These are phyloP conservation scores for Rhododendron simsii DNA, from an alignment of 148 eudicot species.

Conservation along the genomic window DNA sequence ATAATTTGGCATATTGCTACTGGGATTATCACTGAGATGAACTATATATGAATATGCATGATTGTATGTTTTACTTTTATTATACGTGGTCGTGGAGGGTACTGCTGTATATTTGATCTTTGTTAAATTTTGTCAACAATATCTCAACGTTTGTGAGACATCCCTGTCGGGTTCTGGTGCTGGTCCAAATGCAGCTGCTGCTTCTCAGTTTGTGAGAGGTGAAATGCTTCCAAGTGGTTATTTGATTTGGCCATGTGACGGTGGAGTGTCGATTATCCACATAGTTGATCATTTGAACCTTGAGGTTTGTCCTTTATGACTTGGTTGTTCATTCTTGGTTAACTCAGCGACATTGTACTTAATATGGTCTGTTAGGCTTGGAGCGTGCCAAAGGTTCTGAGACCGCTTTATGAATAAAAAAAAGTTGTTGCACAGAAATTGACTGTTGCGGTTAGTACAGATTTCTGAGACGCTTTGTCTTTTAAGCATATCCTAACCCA, in stretches of 20 bases:
- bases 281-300: constrained; percentile 91
- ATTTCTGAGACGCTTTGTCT: neutral
- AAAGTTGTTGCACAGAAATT: constrained; percentile 82
- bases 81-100: neutral
- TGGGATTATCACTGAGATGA: neutral
- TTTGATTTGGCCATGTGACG: constrained; percentile 91
- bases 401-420: constrained; percentile 93
- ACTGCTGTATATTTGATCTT: neutral
- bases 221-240: constrained; percentile 98
- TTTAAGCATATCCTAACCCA: neutral
- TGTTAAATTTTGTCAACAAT: constrained; percentile 13
- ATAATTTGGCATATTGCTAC: neutral
- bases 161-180: constrained; percentile 80
- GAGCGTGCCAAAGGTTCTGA: constrained; percentile 92
- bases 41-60: neutral
- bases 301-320: constrained; percentile 46
- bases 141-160: constrained; percentile 80
- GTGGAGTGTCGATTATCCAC: constrained; percentile 92
- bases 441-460: constrained; percentile 75
- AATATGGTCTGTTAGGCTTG: constrained; percentile 54
- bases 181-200: constrained; percentile 66
- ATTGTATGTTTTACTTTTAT: neutral
- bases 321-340: neutral
- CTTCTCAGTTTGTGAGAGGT: constrained; percentile 82
- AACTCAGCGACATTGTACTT: neutral